phyloP scores from a whole-genome alignment of 2,329 filamentous ascomycete genomes.

The Aspergillus jensenii region DNA sequence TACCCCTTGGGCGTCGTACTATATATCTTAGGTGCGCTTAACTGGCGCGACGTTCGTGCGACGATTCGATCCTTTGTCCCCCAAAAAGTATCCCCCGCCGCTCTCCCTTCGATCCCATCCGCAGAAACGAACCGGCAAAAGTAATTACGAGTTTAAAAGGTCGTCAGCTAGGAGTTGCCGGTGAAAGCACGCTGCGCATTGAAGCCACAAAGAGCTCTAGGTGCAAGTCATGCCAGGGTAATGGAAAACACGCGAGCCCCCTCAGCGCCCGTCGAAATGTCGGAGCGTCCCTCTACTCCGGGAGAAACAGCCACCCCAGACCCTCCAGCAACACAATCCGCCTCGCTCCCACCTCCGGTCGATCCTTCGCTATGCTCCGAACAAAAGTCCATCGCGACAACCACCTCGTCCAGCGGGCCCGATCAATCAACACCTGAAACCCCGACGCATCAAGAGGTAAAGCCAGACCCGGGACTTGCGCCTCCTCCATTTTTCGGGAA shows the following conservation, averaged over 20 bases:
- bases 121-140: not conserved
- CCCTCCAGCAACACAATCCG: conserved; percentile 27
- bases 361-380: conserved; percentile 25
- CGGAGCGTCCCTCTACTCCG: conserved; percentile 27
- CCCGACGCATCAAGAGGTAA: conserved; percentile 15
- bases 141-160: not conserved
- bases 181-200: not conserved
- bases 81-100: conserved; percentile 4
- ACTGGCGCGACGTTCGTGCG: conserved; percentile 10
- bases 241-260: conserved; percentile 33
- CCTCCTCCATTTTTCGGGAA: conserved; percentile 6
- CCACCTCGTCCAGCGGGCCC: conserved; percentile 20
- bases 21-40: conserved; percentile 6
- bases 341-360: conserved; percentile 26
- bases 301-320: conserved; percentile 27
- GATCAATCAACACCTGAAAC: conserved; percentile 12
- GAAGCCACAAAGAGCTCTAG: conserved; percentile 5
- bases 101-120: conserved; percentile 7
- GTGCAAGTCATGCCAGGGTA: conserved; percentile 37
- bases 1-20: conserved; percentile 8
- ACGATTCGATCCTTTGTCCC: conserved; percentile 14
- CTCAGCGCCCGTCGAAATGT: conserved; percentile 27
- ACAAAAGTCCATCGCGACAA: conserved; percentile 25
- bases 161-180: not conserved
- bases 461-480: conserved; percentile 12